phyloP scores from a whole-genome alignment of 2,329 filamentous ascomycete species.

The Penicillium sp. region DNA sequence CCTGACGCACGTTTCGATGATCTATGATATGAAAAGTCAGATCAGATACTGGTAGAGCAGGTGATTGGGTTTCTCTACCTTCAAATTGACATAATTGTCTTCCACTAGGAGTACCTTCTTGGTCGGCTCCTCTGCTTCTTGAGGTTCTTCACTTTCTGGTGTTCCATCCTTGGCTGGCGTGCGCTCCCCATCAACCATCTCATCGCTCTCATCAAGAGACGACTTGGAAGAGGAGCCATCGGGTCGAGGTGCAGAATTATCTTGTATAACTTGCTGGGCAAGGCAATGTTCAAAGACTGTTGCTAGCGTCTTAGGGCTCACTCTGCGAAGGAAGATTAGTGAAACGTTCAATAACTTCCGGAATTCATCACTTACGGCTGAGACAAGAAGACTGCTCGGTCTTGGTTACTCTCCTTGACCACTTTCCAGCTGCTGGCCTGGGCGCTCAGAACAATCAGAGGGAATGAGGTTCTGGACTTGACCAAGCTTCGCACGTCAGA shows the following conservation, averaged over 20 bases:
- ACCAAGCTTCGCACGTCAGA: conserved; percentile 12
- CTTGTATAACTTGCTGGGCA: background rate
- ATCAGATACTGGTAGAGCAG: background rate
- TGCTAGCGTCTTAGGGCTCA: conserved; percentile 24
- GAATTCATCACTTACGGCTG: conserved; percentile 21
- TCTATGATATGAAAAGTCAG: conserved; percentile 4
- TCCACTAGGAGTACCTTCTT: conserved; percentile 38
- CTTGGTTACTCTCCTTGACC: conserved; percentile 15
- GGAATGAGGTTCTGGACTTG: conserved; percentile 9
- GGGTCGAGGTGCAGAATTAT: background rate
- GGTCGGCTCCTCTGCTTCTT: background rate
- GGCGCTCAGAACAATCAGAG: conserved; percentile 21
- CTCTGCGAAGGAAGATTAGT: conserved; percentile 6
- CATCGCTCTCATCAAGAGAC: background rate
- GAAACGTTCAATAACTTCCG: background rate
- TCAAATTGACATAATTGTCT: conserved; percentile 43
- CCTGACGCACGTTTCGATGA: conserved; percentile 18
- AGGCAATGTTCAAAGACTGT: conserved; percentile 19
- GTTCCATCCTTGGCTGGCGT: background rate
- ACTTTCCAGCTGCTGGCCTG: conserved; percentile 19
- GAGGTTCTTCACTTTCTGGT: background rate
- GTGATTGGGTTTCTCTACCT: conserved; percentile 16
- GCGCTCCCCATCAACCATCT: background rate
- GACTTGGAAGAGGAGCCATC: background rate
- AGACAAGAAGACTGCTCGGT: conserved; percentile 22